Conservation (phyloP, 257 asterid species). For the Solanum tarapatanum region DNA sequence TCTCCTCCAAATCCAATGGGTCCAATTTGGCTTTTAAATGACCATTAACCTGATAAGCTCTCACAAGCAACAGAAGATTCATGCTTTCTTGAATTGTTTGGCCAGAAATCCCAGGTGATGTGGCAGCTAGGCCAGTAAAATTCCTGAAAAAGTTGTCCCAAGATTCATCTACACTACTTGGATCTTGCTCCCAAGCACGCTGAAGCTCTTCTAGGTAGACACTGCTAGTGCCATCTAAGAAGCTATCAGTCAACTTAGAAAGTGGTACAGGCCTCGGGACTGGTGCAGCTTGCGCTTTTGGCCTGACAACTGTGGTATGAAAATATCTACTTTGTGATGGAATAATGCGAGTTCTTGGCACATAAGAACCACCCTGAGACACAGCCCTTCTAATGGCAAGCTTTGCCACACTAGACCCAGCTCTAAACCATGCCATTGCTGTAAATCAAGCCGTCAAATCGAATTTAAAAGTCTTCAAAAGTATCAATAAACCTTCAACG, state of each 20-base stretch:
- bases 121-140: constrained; percentile 83
- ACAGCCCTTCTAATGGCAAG: constrained; percentile 63
- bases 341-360: constrained; percentile 25
- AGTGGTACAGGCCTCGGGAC: constrained; percentile 85
- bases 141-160: constrained; percentile 96
- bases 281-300: constrained; percentile 79
- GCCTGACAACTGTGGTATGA: constrained; percentile 45
- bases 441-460: constrained; percentile 3
- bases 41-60: constrained; percentile 96
- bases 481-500: not conserved
- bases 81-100: constrained; percentile 98
- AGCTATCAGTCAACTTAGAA: constrained; percentile 87
- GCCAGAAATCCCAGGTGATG: constrained; percentile 94
- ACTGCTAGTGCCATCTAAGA: constrained; percentile 92
- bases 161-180: constrained; percentile 86
- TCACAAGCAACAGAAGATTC: constrained; percentile 78
- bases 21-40: constrained; percentile 92
- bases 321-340: constrained; percentile 36
- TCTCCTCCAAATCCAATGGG: constrained; percentile 69
- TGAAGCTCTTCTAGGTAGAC: constrained; percentile 97
- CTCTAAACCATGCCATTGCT: constrained; percentile 80
- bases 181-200: constrained; percentile 98
- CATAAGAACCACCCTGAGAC: constrained; percentile 33
- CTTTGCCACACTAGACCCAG: constrained; percentile 68
- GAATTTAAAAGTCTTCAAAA: not conserved